Evolutionary conservation across 108 stramenopile species (phyloP).

Genomic region (Skeletonema grethae): DNA sequence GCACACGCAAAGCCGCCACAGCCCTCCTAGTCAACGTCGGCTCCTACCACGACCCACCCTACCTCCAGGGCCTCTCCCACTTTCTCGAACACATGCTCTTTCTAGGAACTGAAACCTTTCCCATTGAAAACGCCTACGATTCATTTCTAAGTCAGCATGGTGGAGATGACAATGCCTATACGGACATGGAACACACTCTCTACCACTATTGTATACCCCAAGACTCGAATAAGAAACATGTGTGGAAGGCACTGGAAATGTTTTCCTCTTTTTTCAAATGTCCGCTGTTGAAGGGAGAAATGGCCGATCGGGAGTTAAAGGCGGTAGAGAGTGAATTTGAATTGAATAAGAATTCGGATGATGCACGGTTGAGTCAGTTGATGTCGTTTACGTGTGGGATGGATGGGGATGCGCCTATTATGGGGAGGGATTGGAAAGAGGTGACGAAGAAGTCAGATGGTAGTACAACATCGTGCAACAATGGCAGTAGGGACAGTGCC

Average conservation of each 20-base stretch:
- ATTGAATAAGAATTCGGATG: constrained; percentile 80
- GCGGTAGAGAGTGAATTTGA: constrained; percentile 98
- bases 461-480: not conserved
- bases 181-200: constrained; percentile 89
- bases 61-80: constrained; percentile 90
- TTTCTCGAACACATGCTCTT: constrained; percentile 97
- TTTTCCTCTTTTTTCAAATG: constrained; percentile 93
- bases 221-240: constrained; percentile 49
- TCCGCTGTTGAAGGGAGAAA: constrained; percentile 83
- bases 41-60: constrained; percentile 85
- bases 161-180: constrained; percentile 96
- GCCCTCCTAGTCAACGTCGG: constrained; percentile 94
- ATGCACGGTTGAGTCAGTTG: constrained; percentile 70
- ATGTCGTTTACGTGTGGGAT: constrained; percentile 70
- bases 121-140: constrained; percentile 87
- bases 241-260: constrained; percentile 91
- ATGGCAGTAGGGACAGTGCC: constrained; percentile 12
- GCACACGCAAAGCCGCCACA: constrained; percentile 87
- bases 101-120: constrained; percentile 93
- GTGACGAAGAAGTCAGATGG: not conserved
- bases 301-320: constrained; percentile 91
- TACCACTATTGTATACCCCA: constrained; percentile 94
- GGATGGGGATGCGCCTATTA: constrained; percentile 40
- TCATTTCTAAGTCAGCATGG: constrained; percentile 87
- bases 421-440: constrained; percentile 21